Evolutionary conservation across 352 stramenopile species (phyloP).

Genomic region (Globisporangium solare): DNA sequence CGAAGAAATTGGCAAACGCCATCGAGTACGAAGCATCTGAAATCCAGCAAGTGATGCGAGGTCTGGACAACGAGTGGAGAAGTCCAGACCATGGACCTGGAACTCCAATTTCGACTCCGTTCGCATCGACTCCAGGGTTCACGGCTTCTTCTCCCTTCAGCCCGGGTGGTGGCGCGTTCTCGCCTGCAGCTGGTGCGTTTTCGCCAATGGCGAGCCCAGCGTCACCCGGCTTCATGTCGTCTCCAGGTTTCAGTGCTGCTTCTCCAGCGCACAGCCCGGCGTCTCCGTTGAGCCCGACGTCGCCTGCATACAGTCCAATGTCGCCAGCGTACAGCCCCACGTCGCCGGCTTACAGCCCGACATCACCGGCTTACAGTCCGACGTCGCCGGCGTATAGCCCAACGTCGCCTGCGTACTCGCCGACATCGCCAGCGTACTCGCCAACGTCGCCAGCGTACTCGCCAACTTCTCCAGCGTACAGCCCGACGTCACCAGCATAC

Average conservation of each 20-base stretch:
- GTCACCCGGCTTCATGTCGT: constrained; percentile 75
- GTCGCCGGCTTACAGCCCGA: constrained; percentile 66
- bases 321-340: constrained; percentile 85
- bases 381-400: constrained; percentile 77
- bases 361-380: constrained; percentile 75
- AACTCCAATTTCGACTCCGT: constrained; percentile 85
- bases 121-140: constrained; percentile 79
- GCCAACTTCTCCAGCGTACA: constrained; percentile 70
- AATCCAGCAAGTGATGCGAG: constrained; percentile 89
- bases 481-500: constrained; percentile 75
- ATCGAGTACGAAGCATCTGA: constrained; percentile 95
- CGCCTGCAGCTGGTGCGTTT: constrained; percentile 80
- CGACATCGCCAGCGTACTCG: constrained; percentile 60
- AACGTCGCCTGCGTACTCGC: constrained; percentile 57
- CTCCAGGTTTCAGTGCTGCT: constrained; percentile 74
- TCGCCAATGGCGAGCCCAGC: constrained; percentile 80
- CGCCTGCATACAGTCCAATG: constrained; percentile 85
- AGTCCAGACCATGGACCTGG: constrained; percentile 72
- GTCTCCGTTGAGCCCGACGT: constrained; percentile 69
- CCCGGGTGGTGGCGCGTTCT: constrained; percentile 84
- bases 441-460: constrained; percentile 79
- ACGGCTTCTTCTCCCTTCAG: constrained; percentile 88
- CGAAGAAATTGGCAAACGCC: constrained; percentile 96
- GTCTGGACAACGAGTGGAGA: constrained; percentile 89
- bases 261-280: constrained; percentile 69